phyloP scores from a whole-genome alignment of 768 basidiomycete genomes.

The Rhizopogon vinicolor region DNA sequence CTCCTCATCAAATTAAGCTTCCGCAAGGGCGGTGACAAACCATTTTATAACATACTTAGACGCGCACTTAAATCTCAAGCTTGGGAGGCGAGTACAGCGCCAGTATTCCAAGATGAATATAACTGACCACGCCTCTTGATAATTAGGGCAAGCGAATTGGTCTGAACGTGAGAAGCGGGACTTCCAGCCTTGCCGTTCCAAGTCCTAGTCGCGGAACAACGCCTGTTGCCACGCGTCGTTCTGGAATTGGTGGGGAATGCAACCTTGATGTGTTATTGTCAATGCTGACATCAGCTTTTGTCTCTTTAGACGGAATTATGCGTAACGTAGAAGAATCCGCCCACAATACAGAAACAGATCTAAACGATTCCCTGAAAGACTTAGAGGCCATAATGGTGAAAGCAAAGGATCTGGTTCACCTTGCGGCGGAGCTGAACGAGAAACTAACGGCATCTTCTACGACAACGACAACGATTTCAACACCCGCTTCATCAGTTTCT shows the following conservation, averaged over 20 bases:
- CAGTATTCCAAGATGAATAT: neutral
- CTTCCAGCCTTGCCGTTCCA: conserved; percentile 14
- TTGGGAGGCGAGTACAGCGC: conserved; percentile 58
- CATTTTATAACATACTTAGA: conserved; percentile 76
- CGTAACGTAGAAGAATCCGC: conserved; percentile 67
- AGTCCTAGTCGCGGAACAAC: conserved; percentile 14
- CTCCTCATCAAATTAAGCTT: conserved; percentile 81
- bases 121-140: neutral
- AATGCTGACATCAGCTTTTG: neutral
- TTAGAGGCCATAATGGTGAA: conserved; percentile 88
- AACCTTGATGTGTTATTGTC: neutral
- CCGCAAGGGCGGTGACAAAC: conserved; percentile 83
- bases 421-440: conserved; percentile 85
- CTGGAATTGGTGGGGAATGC: conserved; percentile 23
- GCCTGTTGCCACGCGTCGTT: conserved; percentile 15
- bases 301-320: conserved; percentile 65
- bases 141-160: conserved; percentile 28
- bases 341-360: conserved; percentile 55
- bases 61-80: conserved; percentile 62
- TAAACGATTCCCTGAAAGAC: conserved; percentile 78
- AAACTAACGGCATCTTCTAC: conserved; percentile 53
- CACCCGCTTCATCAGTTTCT: conserved; percentile 4
- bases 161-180: conserved; percentile 12
- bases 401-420: conserved; percentile 87
- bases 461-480: conserved; percentile 5